These are phyloP conservation scores for Ascochyta koolunga DNA, from an alignment of 2,329 filamentous ascomycete species.

Conservation along the genomic window DNA sequence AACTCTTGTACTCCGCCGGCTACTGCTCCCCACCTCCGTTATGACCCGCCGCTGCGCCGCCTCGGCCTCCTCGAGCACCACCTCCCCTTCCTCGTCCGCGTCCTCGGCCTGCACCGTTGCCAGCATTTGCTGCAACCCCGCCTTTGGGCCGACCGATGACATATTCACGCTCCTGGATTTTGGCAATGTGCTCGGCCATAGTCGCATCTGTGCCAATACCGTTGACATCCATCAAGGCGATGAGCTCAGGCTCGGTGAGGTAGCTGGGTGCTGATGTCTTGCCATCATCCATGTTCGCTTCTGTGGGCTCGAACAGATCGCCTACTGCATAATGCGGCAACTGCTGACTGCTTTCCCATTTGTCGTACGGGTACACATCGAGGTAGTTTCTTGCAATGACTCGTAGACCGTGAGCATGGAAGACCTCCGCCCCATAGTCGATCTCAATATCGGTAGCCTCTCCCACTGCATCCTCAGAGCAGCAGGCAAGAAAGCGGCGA, in stretches of 20 bases:
- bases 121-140: constrained; percentile 41
- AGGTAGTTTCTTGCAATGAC: constrained; percentile 92
- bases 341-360: constrained; percentile 87
- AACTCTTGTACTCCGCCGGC: constrained; percentile 75
- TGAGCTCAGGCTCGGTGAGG: constrained; percentile 92
- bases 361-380: constrained; percentile 94
- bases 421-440: constrained; percentile 80
- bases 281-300: constrained; percentile 89
- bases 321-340: constrained; percentile 80
- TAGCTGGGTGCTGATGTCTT: constrained; percentile 85
- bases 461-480: constrained; percentile 90
- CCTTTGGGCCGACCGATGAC: constrained; percentile 68
- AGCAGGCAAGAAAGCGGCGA: constrained; percentile 91
- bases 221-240: constrained; percentile 97
- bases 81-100: constrained; percentile 51
- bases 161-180: constrained; percentile 90
- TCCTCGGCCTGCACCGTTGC: constrained; percentile 49
- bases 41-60: constrained; percentile 47
- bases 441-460: constrained; percentile 85
- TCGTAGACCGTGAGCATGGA: constrained; percentile 80
- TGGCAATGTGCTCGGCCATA: constrained; percentile 98
- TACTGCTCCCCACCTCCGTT: constrained; percentile 50
- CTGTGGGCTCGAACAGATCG: constrained; percentile 84
- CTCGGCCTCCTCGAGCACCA: constrained; percentile 54
- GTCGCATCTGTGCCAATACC: constrained; percentile 98